Percentiles rank a stretch among this genome's conserved stretches.
These are phyloP conservation scores for Sarocladium oryzae DNA, from an alignment of 2,329 filamentous ascomycete genomes.

Conservation along the genomic window DNA sequence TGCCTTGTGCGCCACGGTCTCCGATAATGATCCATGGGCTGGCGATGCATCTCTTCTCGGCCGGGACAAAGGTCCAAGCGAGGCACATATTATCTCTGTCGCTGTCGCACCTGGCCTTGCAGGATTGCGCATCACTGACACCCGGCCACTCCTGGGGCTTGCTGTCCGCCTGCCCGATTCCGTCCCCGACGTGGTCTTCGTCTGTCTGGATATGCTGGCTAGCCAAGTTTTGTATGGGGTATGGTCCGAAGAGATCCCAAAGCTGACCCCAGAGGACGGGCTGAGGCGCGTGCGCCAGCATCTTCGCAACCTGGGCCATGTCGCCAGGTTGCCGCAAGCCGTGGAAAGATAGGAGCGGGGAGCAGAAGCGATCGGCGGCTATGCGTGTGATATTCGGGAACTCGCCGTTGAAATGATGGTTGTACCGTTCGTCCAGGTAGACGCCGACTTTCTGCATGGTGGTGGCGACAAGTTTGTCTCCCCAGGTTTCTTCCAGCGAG, in stretches of 20 bases:
- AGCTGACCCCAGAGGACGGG: constrained; percentile 45
- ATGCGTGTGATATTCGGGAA: constrained; percentile 42
- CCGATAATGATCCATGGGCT: constrained; percentile 47
- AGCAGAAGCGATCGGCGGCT: constrained; percentile 43
- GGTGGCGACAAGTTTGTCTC: constrained; percentile 47
- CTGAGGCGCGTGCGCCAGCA: constrained; percentile 29
- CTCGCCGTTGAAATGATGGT: constrained; percentile 51
- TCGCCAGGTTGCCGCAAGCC: constrained; percentile 35
- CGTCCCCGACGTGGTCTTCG: constrained; percentile 45
- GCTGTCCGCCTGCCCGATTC: constrained; percentile 33
- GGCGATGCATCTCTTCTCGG: constrained; percentile 32
- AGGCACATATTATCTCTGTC: constrained; percentile 33
- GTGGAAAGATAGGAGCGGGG: constrained; percentile 50
- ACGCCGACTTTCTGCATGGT: constrained; percentile 47
- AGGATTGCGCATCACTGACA: constrained; percentile 34
- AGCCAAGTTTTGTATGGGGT: constrained; percentile 31
- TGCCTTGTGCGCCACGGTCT: constrained; percentile 17
- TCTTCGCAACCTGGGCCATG: constrained; percentile 39
- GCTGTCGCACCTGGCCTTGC: constrained; percentile 34
- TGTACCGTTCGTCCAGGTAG: constrained; percentile 49
- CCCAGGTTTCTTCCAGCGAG: constrained; percentile 45
- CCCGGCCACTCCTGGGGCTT: constrained; percentile 29
- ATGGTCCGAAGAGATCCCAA: constrained; percentile 40
- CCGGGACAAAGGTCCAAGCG: constrained; percentile 44
- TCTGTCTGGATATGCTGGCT: constrained; percentile 28